Conservation (phyloP, 2,329 filamentous ascomycete genomes). For the Claviceps fusiformis region DNA sequence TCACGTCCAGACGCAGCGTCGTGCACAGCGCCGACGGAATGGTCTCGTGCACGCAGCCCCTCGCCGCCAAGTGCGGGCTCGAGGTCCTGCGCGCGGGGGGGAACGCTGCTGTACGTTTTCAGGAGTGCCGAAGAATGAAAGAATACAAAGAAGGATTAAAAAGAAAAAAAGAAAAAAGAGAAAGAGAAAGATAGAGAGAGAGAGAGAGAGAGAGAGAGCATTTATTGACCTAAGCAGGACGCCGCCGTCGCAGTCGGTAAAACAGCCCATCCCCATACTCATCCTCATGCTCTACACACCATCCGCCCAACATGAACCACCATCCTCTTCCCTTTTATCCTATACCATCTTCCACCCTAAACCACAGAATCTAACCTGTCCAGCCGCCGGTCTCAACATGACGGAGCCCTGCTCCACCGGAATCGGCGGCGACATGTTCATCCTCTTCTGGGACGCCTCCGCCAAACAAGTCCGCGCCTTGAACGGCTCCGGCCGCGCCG, state of each 20-base stretch:
- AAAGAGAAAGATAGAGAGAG: no score
- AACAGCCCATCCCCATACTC: background rate
- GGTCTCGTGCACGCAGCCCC: slow-evolving; percentile 75
- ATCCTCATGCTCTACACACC: no score
- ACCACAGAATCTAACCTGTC: no score
- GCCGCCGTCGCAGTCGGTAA: slow-evolving; percentile 84
- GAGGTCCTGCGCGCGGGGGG: slow-evolving; percentile 75
- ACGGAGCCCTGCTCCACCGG: slow-evolving; percentile 89
- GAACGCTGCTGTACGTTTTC: slow-evolving; percentile 77
- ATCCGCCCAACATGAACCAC: no score
- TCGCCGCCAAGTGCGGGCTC: slow-evolving; percentile 79
- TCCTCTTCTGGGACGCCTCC: slow-evolving; percentile 77
- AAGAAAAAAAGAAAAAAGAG: background rate
- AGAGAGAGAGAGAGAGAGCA: no score
- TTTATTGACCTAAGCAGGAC: slow-evolving; percentile 43
- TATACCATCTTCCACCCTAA: no score
- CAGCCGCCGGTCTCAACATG: slow-evolving; percentile 81
- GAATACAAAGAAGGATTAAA: background rate
- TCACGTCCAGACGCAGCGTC: slow-evolving; percentile 72
- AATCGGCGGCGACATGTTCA: slow-evolving; percentile 96
- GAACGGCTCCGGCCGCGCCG: slow-evolving; percentile 85
- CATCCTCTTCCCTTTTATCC: no score
- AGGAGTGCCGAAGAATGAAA: no score
- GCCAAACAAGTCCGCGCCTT: slow-evolving; percentile 71
- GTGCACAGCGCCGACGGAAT: slow-evolving; percentile 91